Evolutionary conservation across 2,329 filamentous ascomycete species (phyloP), one percentile per base, ranked within the genome.

Genomic region (Sporothrix mexicana): DNA sequence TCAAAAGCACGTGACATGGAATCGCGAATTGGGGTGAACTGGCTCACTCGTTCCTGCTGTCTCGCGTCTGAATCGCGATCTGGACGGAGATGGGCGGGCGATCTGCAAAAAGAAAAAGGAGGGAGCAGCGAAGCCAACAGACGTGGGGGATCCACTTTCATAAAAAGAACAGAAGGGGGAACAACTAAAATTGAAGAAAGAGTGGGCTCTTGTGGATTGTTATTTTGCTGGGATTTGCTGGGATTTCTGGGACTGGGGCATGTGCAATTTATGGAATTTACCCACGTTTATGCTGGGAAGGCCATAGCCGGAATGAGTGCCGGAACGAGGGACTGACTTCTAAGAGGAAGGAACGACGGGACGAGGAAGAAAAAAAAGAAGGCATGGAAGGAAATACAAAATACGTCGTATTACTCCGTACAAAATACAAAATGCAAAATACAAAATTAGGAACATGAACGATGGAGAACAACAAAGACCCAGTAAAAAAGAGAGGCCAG

Each of bases 211-310:
- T 45, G 15, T 20, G 51, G 51, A 12, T 25, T 25, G 23, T 55
- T 10, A 55, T 23, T 55, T 20, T 9, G 51, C 15, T 23, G 20
- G 57, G 57, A 59, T 6, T 13, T 59, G 55, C 55, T 10, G 6
- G 4, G 25, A 43, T 3, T 7, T 8, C n/a, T 23, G 15, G 49
- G 3, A 13, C 7, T 43, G 59, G 59, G 59, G n/a, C n/a, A 41
- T 3, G 36, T 41, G 61, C 41, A 66, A 66, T 66, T 41, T 47
- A 25, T 49, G 23, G 23, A 51, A 67, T 51, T 67, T 49, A 51
- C 45, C 64, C 64, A 67, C 23, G 23, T 20, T 64, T 47, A 66
- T 66, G 61, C 61, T 47, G 61, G 7, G 61, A 66, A 6, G 61
- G n/a, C 61, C 41, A 17, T 25, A 47, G 20, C 61, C 61, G 61